Evolutionary conservation across 23 red algal genomes (phyloP).

Genomic region (Agarophyton chilense): DNA sequence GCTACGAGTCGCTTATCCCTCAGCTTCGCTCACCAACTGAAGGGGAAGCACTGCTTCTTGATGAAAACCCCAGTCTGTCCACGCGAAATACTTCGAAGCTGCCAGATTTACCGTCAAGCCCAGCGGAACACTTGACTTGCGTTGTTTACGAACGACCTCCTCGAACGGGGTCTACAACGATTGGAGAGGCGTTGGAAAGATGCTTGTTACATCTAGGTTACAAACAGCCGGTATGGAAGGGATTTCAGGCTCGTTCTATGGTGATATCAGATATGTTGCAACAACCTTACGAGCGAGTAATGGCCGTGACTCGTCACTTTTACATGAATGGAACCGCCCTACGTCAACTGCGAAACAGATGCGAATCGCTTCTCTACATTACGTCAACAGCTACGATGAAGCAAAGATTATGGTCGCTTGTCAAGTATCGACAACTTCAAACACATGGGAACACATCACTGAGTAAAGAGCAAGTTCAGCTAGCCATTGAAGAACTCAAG

Average conservation of each 20-base stretch:
- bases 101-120: background rate
- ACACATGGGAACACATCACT: background rate
- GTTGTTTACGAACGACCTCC: slow-evolving; percentile 43
- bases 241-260: background rate
- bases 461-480: background rate
- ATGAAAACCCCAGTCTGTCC: background rate
- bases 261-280: slow-evolving; percentile 24
- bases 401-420: slow-evolving; percentile 24
- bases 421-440: slow-evolving; percentile 10
- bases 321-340: background rate
- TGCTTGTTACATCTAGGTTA: slow-evolving; percentile 26
- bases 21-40: background rate
- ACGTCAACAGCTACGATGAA: slow-evolving; percentile 19
- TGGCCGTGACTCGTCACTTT: slow-evolving; percentile 26
- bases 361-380: slow-evolving; percentile 15
- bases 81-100: background rate
- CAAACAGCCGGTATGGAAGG: slow-evolving; percentile 7
- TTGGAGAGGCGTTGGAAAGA: slow-evolving; percentile 1
- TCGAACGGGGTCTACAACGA: slow-evolving; percentile 36
- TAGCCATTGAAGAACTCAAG: background rate
- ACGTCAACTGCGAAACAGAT: background rate
- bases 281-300: background rate
- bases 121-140: background rate
- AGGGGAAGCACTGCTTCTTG: background rate
- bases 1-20: background rate